phyloP scores from a whole-genome alignment of 345 rosid genomes.

The Syzygium oleosum region DNA sequence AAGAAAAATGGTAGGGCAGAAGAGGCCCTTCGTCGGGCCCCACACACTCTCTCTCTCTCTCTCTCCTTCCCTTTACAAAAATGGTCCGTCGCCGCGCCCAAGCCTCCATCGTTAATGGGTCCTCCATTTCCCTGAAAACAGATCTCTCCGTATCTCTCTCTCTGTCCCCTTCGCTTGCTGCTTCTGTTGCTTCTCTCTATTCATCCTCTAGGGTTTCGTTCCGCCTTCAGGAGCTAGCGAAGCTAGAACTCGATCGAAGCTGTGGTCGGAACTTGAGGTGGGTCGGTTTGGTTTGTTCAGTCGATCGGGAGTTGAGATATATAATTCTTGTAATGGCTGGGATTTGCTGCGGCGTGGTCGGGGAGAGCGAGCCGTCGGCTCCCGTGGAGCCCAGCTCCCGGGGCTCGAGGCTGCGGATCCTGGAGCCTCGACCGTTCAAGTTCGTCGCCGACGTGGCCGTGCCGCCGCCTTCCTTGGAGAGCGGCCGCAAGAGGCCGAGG shows the following conservation, averaged over 20 bases:
- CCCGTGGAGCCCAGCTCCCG: constrained; percentile 42
- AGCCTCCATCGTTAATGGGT: constrained; percentile 10
- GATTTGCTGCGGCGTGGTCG: constrained; percentile 67
- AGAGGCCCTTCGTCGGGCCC: no score
- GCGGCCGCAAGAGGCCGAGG: constrained; percentile 40
- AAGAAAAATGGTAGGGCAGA: no score
- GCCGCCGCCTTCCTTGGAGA: constrained; percentile 24
- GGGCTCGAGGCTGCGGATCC: constrained; percentile 38
- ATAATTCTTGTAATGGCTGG: constrained; percentile 43
- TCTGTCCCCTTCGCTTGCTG: not conserved
- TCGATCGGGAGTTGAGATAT: not conserved
- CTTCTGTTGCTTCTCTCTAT: not conserved
- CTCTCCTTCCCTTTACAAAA: not conserved
- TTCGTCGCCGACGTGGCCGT: constrained; percentile 37
- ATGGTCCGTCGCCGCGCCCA: not conserved
- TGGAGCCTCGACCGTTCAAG: constrained; percentile 56
- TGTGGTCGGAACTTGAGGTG: not conserved
- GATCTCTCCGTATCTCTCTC: not conserved
- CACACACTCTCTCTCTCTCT: not conserved
- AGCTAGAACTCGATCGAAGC: not conserved
- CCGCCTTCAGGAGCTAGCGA: not conserved
- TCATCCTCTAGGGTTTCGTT: not conserved
- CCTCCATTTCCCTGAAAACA: not conserved
- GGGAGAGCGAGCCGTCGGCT: constrained; percentile 51
- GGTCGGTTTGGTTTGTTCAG: not conserved